These are phyloP conservation scores for Neostapfia colusana DNA, from an alignment of 176 grass and related monocot species.

Conservation along the genomic window DNA sequence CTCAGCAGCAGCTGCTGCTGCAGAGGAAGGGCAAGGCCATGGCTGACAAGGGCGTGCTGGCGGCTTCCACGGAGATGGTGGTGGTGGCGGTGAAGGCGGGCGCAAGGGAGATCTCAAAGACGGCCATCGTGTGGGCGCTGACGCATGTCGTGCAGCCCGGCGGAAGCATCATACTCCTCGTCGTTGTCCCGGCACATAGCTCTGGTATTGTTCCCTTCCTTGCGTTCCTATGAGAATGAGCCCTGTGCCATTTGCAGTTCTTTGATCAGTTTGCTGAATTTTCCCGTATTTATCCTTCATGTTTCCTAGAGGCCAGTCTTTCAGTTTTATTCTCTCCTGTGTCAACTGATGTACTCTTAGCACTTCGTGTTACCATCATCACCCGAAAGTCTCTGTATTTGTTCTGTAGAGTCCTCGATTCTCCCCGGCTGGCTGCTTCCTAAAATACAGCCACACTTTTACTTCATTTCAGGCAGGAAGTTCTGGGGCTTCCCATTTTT, in stretches of 20 bases:
- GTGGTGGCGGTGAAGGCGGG: slow-evolving; percentile 84
- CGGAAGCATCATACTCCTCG: slow-evolving; percentile 75
- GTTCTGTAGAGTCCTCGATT: slow-evolving; percentile 4
- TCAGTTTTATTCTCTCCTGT: background rate
- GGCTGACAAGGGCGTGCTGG: slow-evolving; percentile 44
- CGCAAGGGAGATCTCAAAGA: slow-evolving; percentile 83
- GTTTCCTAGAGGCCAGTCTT: background rate
- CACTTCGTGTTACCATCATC: slow-evolving; percentile 17
- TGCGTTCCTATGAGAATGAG: slow-evolving; percentile 5
- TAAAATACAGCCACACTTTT: slow-evolving; percentile 29
- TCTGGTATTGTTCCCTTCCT: slow-evolving; percentile 62
- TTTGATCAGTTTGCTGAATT: slow-evolving; percentile 1
- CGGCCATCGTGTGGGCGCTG: slow-evolving; percentile 88
- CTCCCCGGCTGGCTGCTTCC: slow-evolving; percentile 9
- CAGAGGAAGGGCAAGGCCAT: slow-evolving; percentile 70
- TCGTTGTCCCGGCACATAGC: slow-evolving; percentile 72
- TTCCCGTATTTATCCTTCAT: slow-evolving; percentile 16
- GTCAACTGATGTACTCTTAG: slow-evolving; percentile 15
- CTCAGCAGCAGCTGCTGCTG: slow-evolving; percentile 63
- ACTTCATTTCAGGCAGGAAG: slow-evolving; percentile 64
- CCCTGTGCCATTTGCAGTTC: slow-evolving; percentile 18
- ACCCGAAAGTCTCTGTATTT: slow-evolving; percentile 20
- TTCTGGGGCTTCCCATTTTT: slow-evolving; percentile 95
- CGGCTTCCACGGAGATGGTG: slow-evolving; percentile 52
- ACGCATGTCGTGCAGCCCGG: slow-evolving; percentile 93